Evolutionary conservation across 1,284 basidiomycete species (phyloP).

Genomic region (Microbotryomycetes sp.): DNA sequence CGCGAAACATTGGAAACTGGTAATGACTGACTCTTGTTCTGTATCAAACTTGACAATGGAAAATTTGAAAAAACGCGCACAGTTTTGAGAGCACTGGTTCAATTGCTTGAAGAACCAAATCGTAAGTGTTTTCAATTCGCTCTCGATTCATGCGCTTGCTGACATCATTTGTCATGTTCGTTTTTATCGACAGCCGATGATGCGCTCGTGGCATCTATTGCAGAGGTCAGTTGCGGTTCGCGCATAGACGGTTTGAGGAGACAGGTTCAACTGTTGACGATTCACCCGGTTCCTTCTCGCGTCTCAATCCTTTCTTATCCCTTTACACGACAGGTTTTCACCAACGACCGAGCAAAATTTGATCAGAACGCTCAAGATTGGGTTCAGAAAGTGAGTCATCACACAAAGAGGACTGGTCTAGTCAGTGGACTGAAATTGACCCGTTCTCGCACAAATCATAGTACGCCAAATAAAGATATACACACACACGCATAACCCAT

Average conservation of each 20-base stretch:
- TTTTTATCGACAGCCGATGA: conserved; percentile 30
- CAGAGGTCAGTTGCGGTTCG: conserved; percentile 30
- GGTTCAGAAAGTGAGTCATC: conserved; percentile 34
- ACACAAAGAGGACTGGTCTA: not conserved
- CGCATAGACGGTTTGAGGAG: too few relatives aligned
- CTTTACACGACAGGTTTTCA: not conserved
- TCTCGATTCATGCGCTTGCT: too few relatives aligned
- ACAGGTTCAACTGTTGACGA: too few relatives aligned
- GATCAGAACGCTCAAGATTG: conserved; percentile 31
- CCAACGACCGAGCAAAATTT: not conserved
- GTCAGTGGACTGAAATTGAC: not conserved
- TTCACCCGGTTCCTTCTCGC: too few relatives aligned
- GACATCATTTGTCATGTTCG: too few relatives aligned
- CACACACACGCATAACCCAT: not conserved
- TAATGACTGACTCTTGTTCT: not conserved
- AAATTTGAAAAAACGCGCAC: conserved; percentile 4
- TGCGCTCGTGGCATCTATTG: conserved; percentile 37
- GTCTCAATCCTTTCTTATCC: too few relatives aligned
- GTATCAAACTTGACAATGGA: not conserved
- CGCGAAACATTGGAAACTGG: not conserved
- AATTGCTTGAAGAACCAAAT: conserved; percentile 36
- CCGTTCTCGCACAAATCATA: too few relatives aligned
- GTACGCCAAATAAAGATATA: not conserved
- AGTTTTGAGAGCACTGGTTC: conserved; percentile 36
- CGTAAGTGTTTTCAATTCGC: too few relatives aligned